Evolutionary conservation across 2,329 filamentous ascomycete genomes (phyloP), one percentile per base, ranked within the genome.

Genomic region (Lachnellula willkommii): DNA sequence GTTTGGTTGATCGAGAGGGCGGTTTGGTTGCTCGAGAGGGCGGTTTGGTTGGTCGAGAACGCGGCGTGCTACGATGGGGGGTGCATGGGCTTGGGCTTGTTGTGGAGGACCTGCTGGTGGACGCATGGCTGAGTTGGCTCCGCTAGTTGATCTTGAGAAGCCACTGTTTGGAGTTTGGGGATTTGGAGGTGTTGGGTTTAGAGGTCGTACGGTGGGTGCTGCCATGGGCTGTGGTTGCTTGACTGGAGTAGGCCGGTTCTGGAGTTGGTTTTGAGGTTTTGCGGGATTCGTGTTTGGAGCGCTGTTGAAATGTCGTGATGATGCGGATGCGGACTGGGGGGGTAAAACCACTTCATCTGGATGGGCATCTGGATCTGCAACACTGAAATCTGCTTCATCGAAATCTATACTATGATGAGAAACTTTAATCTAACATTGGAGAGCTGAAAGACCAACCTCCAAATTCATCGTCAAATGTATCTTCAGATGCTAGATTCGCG

Each of bases 331-430:
- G 35, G 60, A 40, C 28, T 63, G 54, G n/a, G 69, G 69, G 7
- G 78, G 73, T 12, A 92, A 71, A 32, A 80, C 72, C n/a, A 93
- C 78, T 68, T 93, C 89, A 68, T 94, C 89, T 4, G 88, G 88
- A 65, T 91, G 85, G 20, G 80, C 85, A 50, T 69, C 63, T 45
- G 89, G 80, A 59, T 71, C 69, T 48, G 88, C 79, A 7, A 88
- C 85, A 49, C 81, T 84, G 67, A 92, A 90, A 69, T 91, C 88
- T 51, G 82, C 85, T 71, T 90, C 87, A 65, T 90, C 88, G 67
- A 91, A 87, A 57, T 90, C 83, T 78, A 79, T 72, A 69, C 68
- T 60, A 65, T 59, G 59, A 71, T 32, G 64, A 70, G 62, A 65
- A 72, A 57, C 66, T 66, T 43, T 59, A 59, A 46, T 51, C 52